A percentile compares a stretch with the other conserved stretches of the same genome.
These are phyloP conservation scores for Komagataella ulmi DNA, from an alignment of 805 yeast genomes.

Conservation along the genomic window DNA sequence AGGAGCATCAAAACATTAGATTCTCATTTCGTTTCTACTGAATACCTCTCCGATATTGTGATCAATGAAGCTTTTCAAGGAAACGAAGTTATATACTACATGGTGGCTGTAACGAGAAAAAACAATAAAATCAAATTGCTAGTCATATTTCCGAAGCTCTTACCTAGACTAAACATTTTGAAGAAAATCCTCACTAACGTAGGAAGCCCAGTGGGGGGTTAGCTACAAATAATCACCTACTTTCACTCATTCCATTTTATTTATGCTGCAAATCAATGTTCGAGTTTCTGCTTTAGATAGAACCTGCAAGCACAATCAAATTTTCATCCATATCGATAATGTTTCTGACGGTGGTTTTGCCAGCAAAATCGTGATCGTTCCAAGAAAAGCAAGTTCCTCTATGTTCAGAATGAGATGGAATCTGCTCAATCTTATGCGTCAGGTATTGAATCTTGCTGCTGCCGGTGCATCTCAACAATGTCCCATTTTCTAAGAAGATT, in stretches of 20 bases:
- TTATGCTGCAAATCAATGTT: too few species aligned
- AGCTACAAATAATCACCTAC: neutral
- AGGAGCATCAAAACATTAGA: neutral
- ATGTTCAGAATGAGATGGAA: neutral
- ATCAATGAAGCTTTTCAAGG: constrained; percentile 69
- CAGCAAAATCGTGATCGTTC: neutral
- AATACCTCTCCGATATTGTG: constrained; percentile 45
- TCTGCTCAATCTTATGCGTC: neutral
- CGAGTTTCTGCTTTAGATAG: neutral
- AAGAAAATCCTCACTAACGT: constrained; percentile 4
- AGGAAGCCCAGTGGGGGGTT: neutral
- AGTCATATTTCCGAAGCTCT: constrained; percentile 16
- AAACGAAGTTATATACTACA: constrained; percentile 50
- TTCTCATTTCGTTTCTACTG: constrained; percentile 38
- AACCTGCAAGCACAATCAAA: neutral
- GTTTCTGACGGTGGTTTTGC: neutral
- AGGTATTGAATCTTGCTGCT: neutral
- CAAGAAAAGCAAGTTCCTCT: neutral
- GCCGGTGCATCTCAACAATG: neutral
- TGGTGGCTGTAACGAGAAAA: constrained; percentile 41
- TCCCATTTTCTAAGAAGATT: neutral
- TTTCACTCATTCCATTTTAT: neutral
- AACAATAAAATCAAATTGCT: constrained; percentile 10
- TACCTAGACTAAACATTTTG: constrained; percentile 16
- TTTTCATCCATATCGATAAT: neutral